phyloP scores from a whole-genome alignment of 1,284 basidiomycete genomes.

The Moesziomyces parantarcticus region DNA sequence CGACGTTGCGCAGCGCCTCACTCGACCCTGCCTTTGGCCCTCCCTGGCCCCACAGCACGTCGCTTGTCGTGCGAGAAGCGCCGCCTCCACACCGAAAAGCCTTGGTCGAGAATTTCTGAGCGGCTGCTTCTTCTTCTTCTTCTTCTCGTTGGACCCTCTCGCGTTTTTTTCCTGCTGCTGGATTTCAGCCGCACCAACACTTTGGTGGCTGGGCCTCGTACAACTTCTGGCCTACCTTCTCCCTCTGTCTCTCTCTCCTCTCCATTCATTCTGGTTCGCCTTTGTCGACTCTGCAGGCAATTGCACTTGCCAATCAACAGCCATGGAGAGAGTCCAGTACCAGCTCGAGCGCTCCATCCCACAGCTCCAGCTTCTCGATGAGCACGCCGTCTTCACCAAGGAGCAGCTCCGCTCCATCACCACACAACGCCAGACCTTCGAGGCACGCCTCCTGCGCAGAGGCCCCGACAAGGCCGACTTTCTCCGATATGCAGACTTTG shows the following conservation, averaged over 20 bases:
- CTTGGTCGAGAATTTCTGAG: constrained; percentile 3
- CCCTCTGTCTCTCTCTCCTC: neutral
- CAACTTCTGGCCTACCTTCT: neutral
- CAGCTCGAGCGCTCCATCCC: constrained; percentile 96
- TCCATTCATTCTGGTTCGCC: neutral
- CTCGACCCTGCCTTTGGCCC: no score
- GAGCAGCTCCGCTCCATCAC: constrained; percentile 80
- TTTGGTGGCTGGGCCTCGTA: neutral
- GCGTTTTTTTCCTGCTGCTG: neutral
- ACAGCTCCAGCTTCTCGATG: constrained; percentile 91
- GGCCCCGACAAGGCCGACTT: constrained; percentile 88
- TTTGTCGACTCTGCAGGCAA: no score
- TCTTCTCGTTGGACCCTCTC: constrained; percentile 5
- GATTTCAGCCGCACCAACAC: neutral
- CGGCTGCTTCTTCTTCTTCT: neutral
- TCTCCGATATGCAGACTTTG: constrained; percentile 89
- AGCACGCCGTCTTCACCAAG: constrained; percentile 86
- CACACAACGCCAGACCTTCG: constrained; percentile 83
- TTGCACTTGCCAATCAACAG: neutral
- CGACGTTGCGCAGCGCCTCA: neutral
- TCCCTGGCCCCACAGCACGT: no score
- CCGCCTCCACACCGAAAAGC: neutral
- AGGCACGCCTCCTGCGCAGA: constrained; percentile 83
- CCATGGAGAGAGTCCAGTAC: constrained; percentile 92
- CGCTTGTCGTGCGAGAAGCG: constrained; percentile 7